Evolutionary conservation across 2,329 filamentous ascomycete genomes (phyloP), one percentile per base, ranked within the genome.

Genomic region (Colletotrichum tamarilloi): DNA sequence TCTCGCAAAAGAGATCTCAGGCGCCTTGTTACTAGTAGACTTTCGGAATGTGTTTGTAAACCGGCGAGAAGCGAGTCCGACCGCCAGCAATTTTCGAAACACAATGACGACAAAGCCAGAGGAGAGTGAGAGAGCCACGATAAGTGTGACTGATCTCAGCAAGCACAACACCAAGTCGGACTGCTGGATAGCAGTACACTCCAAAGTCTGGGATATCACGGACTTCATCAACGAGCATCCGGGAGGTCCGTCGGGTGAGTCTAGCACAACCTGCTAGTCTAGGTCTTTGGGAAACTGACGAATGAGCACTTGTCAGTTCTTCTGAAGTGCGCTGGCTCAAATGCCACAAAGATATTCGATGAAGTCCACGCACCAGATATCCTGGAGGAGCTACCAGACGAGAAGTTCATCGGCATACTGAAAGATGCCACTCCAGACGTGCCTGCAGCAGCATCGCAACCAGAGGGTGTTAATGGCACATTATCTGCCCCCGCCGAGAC

Each of bases 171-270:
- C 14, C 76, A 83, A 42, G 77, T 85, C 65, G 81, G 78, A 91
- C 76, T 87, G 89, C 77, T 94, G 92, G 92, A 88, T 94, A 72
- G 91, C 93, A 22, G 87, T 94, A 26, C 88, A 93, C 79, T 88
- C 88, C 58, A 87, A 89, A 77, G 91, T 94, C 32, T 94, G 92
- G 86, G 91, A 94, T 79, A 83, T 94, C 60, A 92, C 91, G 3
- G 87, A 90, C 2, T 94, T 94, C 76, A 84, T 92, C 19, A 76
- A 79, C 30, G 77, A 80, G 53, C 83, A 84, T 52, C 83, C 83
- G 1, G 83, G 83, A 11, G 83, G 83, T 1, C 75, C 79, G 5
- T 77, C 73, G 81, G 82, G 81, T 80, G 63, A 68, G 77, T 69
- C 5, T 16, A 14, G 16, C 7, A 24, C 24, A 46, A 4, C 11